Evolutionary conservation across 352 stramenopile genomes (phyloP), one percentile per base, ranked within the genome.

Genomic region (Pythium guiyangense): DNA sequence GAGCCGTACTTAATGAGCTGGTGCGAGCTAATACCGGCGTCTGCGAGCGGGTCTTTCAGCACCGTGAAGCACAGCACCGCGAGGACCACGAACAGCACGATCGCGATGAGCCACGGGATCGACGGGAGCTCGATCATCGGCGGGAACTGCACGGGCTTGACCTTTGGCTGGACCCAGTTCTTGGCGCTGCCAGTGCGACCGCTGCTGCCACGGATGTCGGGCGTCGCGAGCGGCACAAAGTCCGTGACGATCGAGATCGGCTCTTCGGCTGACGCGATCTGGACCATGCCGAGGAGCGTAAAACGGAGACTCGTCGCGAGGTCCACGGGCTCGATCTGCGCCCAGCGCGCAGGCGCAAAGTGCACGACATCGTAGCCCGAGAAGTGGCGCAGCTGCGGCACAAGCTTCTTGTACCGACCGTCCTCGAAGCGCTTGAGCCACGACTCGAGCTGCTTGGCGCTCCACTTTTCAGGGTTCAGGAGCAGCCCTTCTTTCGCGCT

Each of bases 401-500:
- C 61, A 31, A 95, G 72, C 29, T 60, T 42, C 27, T 73, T 77
- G 57, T 88, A 95, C 43, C 85, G 82, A 4, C 85, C 83, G 48
- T 75, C 58, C 52, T 95, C 85, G 53, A 89, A 93, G 52, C 71
- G 73, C 45, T 64, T 74, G 43, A 95, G 74, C 82, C 82, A 95
- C 54, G 74, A 64, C 47, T 84, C 74, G 18, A 95, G 70, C 68
- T 95, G 81, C 63, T 89, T 85, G 54, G 76, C 64, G 52, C 65
- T 89, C 85, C 85, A 95, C 50, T 76, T 70, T 62, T 88, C 79
- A n/a, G 85, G 85, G 64, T 92, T 92, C 12, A 88, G 62, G 52
- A 90, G 57, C 52, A 87, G 57, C 49, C 70, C 72, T 52, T 92
- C 96, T 92, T 96, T 86, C 81, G 94, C 92, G 86, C 94, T 74